Percentiles rank a stretch among this genome's conserved stretches.
phyloP scores from a whole-genome alignment of 1,139 yeast genomes.

The Candida glucosophila region DNA sequence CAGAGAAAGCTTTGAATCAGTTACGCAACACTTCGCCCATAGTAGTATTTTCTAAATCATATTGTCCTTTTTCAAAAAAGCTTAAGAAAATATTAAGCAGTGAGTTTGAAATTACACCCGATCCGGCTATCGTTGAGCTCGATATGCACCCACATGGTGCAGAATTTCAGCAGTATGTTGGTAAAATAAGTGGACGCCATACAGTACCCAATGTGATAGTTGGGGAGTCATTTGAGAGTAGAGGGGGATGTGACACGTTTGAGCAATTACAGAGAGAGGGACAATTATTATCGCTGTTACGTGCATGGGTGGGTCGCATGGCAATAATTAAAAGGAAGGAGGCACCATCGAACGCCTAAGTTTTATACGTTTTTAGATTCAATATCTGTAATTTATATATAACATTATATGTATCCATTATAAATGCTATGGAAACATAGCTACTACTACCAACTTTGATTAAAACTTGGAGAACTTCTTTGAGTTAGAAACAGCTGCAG shows the following conservation, averaged over 20 bases:
- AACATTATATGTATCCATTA: slow-evolving; percentile 9
- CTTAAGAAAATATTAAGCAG: slow-evolving; percentile 59
- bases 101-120: slow-evolving; percentile 65
- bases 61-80: slow-evolving; percentile 67
- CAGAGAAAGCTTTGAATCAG: slow-evolving; percentile 50
- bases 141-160: slow-evolving; percentile 68
- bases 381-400: not conserved
- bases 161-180: slow-evolving; percentile 53
- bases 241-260: slow-evolving; percentile 81
- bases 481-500: slow-evolving; percentile 81
- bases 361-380: not conserved
- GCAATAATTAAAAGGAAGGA: slow-evolving; percentile 46
- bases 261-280: slow-evolving; percentile 50
- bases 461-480: slow-evolving; percentile 97
- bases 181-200: slow-evolving; percentile 46
- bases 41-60: slow-evolving; percentile 61
- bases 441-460: slow-evolving; percentile 15
- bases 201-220: slow-evolving; percentile 71
- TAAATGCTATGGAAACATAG: slow-evolving; percentile 3
- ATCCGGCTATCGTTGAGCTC: slow-evolving; percentile 67
- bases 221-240: slow-evolving; percentile 43
- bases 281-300: slow-evolving; percentile 38
- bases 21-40: slow-evolving; percentile 61
- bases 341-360: slow-evolving; percentile 39
- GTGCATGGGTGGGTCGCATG: slow-evolving; percentile 56